Conservation (phyloP, 1,139 yeast genomes). For the Nakaseomyces glabratus region DNA sequence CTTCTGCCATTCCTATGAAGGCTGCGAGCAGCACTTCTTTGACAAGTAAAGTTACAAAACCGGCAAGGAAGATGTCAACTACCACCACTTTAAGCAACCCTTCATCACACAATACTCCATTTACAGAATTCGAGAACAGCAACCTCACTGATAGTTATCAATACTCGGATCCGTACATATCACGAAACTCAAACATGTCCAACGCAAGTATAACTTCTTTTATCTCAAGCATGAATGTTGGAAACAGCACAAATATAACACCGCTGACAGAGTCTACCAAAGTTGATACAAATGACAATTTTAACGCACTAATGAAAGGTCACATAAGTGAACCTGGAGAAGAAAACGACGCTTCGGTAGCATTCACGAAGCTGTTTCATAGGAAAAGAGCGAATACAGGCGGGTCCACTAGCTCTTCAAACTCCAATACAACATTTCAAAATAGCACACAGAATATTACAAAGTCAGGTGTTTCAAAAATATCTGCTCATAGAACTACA, state of each 20-base stretch:
- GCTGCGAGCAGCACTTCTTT: slow-evolving; percentile 1
- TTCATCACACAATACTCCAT: slow-evolving; percentile 6
- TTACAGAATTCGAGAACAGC: slow-evolving; percentile 5
- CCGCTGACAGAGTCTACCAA: not conserved
- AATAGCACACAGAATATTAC: not conserved
- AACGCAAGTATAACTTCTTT: slow-evolving; percentile 4
- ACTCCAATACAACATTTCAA: slow-evolving; percentile 6
- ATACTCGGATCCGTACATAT: not conserved
- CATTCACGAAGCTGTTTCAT: slow-evolving; percentile 30
- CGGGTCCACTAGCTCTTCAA: slow-evolving; percentile 21
- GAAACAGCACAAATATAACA: not conserved
- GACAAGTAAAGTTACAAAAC: slow-evolving; percentile 4
- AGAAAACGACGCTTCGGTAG: slow-evolving; percentile 32
- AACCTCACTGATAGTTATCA: slow-evolving; percentile 4
- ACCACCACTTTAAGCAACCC: slow-evolving; percentile 6
- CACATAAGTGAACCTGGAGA: slow-evolving; percentile 11
- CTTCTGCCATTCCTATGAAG: slow-evolving; percentile 5
- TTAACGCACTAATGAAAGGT: not conserved
- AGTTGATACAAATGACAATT: slow-evolving; percentile 3
- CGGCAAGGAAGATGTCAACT: slow-evolving; percentile 2
- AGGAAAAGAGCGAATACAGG: slow-evolving; percentile 28
- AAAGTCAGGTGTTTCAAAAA: slow-evolving; percentile 7
- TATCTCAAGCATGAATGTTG: not conserved
- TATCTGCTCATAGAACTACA: slow-evolving; percentile 18
- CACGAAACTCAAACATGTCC: slow-evolving; percentile 1